Percentiles rank a stretch among this genome's conserved stretches.
These are phyloP conservation scores for Lasiodiplodia sp. DNA, from an alignment of 2,329 filamentous ascomycete species.

Conservation along the genomic window DNA sequence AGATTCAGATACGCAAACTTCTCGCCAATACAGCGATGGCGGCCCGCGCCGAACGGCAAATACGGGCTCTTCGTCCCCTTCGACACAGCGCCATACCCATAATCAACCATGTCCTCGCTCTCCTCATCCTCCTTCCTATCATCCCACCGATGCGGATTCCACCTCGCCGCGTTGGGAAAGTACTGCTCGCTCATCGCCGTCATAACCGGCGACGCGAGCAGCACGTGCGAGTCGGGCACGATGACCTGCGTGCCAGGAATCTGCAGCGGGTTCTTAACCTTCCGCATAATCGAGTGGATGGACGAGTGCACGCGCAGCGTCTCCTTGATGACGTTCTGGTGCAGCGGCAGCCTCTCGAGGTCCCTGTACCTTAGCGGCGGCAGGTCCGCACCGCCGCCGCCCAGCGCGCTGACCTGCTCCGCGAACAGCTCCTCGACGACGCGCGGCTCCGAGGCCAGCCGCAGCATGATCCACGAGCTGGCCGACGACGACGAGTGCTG, in stretches of 20 bases:
- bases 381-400: too few relatives aligned
- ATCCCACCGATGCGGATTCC: conserved; percentile 89
- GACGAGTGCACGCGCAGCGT: conserved; percentile 84
- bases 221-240: conserved; percentile 76
- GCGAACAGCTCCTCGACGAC: conserved; percentile 78
- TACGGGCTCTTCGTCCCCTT: conserved; percentile 87
- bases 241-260: conserved; percentile 79
- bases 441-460: conserved; percentile 74
- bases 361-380: conserved; percentile 76
- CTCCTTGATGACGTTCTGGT: conserved; percentile 83
- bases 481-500: conserved; percentile 84
- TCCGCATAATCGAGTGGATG: conserved; percentile 88
- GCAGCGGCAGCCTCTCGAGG: conserved; percentile 76
- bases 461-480: conserved; percentile 79
- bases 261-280: conserved; percentile 82
- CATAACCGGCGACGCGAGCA: conserved; percentile 81
- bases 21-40: conserved; percentile 91
- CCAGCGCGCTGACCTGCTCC: conserved; percentile 76
- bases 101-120: conserved; percentile 77
- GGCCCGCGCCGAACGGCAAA: conserved; percentile 86
- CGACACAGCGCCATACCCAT: conserved; percentile 85
- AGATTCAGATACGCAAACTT: conserved; percentile 91
- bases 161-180: conserved; percentile 79
- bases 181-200: conserved; percentile 71
- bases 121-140: conserved; percentile 64